phyloP scores from a whole-genome alignment of 306 rosid genomes.

The Dryas octopetala region DNA sequence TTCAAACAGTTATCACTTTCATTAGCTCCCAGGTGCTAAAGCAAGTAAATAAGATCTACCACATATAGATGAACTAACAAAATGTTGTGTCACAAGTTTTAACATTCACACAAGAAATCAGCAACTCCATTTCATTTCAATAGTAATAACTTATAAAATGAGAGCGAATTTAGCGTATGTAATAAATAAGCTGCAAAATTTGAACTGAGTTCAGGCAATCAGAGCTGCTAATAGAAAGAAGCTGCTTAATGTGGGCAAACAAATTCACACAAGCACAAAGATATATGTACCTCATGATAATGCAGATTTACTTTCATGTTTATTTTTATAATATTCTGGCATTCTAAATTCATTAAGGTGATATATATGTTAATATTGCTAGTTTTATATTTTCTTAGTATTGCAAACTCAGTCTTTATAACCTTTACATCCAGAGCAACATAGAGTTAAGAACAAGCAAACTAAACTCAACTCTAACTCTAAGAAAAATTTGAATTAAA shows the following conservation, averaged over 20 bases:
- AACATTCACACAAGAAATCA: neutral
- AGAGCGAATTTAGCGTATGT: too few species aligned
- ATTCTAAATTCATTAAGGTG: neutral
- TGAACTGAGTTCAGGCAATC: neutral
- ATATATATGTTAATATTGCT: neutral
- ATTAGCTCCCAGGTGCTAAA: conserved; percentile 24
- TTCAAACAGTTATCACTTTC: conserved; percentile 34
- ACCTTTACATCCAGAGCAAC: neutral
- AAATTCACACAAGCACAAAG: neutral
- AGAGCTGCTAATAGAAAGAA: neutral
- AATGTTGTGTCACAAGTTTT: neutral
- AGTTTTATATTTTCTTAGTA: neutral
- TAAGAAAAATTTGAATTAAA: neutral
- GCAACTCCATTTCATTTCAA: conserved; percentile 10
- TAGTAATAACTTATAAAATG: neutral
- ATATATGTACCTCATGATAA: neutral
- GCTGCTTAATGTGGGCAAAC: neutral
- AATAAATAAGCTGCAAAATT: neutral
- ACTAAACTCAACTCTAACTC: conserved; percentile 9
- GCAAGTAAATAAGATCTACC: conserved; percentile 9
- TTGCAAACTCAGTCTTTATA: neutral
- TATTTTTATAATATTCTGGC: neutral
- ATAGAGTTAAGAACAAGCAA: conserved; percentile 7
- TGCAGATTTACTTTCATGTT: neutral
- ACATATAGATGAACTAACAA: neutral